Evolutionary conservation across 768 basidiomycete genomes (phyloP), one percentile per base, ranked within the genome.

Genomic region (Dendrothele bispora): DNA sequence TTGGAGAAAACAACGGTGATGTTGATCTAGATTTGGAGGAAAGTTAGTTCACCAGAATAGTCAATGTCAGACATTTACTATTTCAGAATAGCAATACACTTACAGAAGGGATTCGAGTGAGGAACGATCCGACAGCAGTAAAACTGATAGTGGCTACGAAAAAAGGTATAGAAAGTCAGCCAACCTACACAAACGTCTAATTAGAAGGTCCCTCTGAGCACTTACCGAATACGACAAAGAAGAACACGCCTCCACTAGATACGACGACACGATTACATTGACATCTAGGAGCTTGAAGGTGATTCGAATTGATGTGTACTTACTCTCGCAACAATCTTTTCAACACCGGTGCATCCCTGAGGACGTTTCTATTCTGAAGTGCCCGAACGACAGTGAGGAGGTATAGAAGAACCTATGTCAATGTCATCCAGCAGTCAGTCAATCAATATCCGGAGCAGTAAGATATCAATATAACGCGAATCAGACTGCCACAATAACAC

Each of bases 251-350:
- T 7, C 71, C 73, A 41, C 73, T 73, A 18, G 14, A 29, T 43
- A 48, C 17, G 28, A 12, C 25, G 10, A 38, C 7, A 25, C 20
- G 8, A 29, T 56, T 11, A 54, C 24, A 14, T n/a, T n/a, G n/a
- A n/a, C n/a, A n/a, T n/a, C n/a, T n/a, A n/a, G n/a, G n/a, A n/a
- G n/a, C n/a, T n/a, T n/a, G n/a, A n/a, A n/a, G n/a, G n/a, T n/a
- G n/a, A n/a, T n/a, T n/a, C n/a, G 6, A 35, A 30, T 27, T n/a
- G 29, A 21, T 11, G n/a, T 35, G 18, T 10, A 54, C 66, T 39
- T 53, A 74, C 73, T 73, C 72, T 51, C 67, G 55, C 0, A 73
- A 51, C 48, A 74, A 61, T n/a, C 67, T 60, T 50, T 67, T 67
- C 38, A 64, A 41, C 29, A 65, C 48, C 7, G 65, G 61, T 6